These are phyloP conservation scores for Erysimum pusillum DNA, from an alignment of 441 rosid genomes.

Conservation along the genomic window DNA sequence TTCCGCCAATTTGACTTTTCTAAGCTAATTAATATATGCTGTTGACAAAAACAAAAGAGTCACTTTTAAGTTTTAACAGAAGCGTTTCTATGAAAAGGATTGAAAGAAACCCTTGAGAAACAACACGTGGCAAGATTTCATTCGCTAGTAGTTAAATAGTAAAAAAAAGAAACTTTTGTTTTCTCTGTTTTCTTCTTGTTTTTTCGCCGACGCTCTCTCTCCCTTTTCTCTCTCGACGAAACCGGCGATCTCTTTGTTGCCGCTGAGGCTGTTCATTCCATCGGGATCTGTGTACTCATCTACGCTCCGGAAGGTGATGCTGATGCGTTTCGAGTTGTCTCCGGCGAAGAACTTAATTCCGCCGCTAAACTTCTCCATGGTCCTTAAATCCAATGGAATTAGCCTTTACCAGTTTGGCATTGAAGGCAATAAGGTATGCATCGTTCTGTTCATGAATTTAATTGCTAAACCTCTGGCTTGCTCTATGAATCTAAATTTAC, in stretches of 20 bases:
- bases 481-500: background rate
- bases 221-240: too few relatives aligned
- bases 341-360: constrained; percentile 68
- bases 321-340: constrained; percentile 25
- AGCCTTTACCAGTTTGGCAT: constrained; percentile 76
- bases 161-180: too few relatives aligned
- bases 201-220: too few relatives aligned
- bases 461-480: constrained; percentile 9
- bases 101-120: too few relatives aligned
- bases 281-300: constrained; percentile 92
- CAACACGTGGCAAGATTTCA: too few relatives aligned
- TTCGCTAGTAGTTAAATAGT: too few relatives aligned
- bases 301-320: constrained; percentile 46
- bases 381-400: constrained; percentile 72
- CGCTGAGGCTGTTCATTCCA: constrained; percentile 95
- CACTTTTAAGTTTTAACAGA: too few relatives aligned
- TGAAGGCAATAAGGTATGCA: constrained; percentile 67
- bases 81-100: too few relatives aligned
- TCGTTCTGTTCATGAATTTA: background rate
- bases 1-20: too few relatives aligned
- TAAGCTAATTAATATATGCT: too few relatives aligned
- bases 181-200: too few relatives aligned
- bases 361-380: constrained; percentile 79
- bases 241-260: constrained; percentile 99
- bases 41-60: too few relatives aligned